Evolutionary conservation across 2,329 filamentous ascomycete species (phyloP), one percentile per base, ranked within the genome.

Genomic region (Mollisiaceae sp.): DNA sequence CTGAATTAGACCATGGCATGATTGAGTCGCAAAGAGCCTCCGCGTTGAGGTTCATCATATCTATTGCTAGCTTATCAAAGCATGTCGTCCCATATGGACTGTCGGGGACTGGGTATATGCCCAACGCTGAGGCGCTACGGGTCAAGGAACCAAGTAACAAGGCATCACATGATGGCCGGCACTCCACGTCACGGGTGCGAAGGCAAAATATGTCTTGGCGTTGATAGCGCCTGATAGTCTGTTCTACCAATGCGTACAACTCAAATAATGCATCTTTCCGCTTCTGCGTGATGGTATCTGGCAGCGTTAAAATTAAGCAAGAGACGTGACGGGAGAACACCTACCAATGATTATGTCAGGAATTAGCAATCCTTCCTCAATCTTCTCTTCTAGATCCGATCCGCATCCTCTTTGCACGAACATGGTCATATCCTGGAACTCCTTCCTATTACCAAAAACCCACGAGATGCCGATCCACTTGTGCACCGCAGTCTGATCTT

Each of bases 61-160:
- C 15, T 6, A 2, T n/a, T 6, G 50, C 8, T n/a, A 55, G 9
- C 6, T 2, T n/a, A 36, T 27, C 3, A 20, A 8, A 55, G 14
- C 14, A 55, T 18, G 20, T 12, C 20, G 11, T 15, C 2, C 35
- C 52, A 35, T 66, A 70, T 1, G 68, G 68, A 6, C 39, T 6
- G 8, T 43, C 15, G 24, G 61, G 59, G 3, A 59, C 32, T 4
- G 66, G 68, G 45, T 55, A 67, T 1, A 70, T 36, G 11, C 43
- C 54, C 12, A n/a, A 20, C 3, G 54, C 43, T 3, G 27, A 24
- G 0, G 62, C 55, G 14, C 59, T 66, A 39, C 65, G 69, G 8
- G 68, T 35, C 5, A 69, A 38, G 0, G 68, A 62, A 6, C 68
- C 68, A 8, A 69, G 41, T 4, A 67, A 22, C n/a, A 62, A 56